phyloP scores from a whole-genome alignment of 768 basidiomycete species.

The Pleurotus pulmonarius region DNA sequence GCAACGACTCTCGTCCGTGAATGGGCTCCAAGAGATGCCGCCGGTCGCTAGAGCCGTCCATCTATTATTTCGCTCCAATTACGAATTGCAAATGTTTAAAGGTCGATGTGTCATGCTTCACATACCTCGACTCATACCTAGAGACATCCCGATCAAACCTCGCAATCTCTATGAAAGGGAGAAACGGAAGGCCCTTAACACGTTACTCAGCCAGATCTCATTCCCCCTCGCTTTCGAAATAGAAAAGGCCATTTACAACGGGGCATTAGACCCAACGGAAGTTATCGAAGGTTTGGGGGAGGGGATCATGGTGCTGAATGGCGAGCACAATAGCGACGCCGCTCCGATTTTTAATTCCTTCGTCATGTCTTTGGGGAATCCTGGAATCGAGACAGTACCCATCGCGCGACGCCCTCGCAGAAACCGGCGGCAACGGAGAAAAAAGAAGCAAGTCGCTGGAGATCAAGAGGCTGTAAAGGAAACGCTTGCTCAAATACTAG shows the following conservation, averaged over 20 bases:
- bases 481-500: slow-evolving; percentile 12
- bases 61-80: slow-evolving; percentile 16
- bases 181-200: slow-evolving; percentile 14
- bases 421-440: not conserved
- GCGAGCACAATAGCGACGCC: not conserved
- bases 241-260: slow-evolving; percentile 30
- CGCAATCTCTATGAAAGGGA: slow-evolving; percentile 10
- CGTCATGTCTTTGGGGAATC: not conserved
- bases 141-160: slow-evolving; percentile 15
- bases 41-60: not conserved
- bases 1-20: slow-evolving; percentile 2
- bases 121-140: slow-evolving; percentile 8
- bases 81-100: slow-evolving; percentile 25
- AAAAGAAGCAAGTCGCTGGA: not conserved
- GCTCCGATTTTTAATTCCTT: slow-evolving; percentile 4
- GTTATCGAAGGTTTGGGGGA: slow-evolving; percentile 16
- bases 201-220: slow-evolving; percentile 19
- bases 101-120: slow-evolving; percentile 17
- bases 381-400: not conserved
- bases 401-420: not conserved
- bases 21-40: slow-evolving; percentile 12
- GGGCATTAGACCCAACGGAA: slow-evolving; percentile 19
- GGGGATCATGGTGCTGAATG: slow-evolving; percentile 17
- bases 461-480: not conserved
- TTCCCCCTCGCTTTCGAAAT: slow-evolving; percentile 34